Evolutionary conservation across 1,284 basidiomycete species (phyloP).

Genomic region (Ceratobasidium sp.): DNA sequence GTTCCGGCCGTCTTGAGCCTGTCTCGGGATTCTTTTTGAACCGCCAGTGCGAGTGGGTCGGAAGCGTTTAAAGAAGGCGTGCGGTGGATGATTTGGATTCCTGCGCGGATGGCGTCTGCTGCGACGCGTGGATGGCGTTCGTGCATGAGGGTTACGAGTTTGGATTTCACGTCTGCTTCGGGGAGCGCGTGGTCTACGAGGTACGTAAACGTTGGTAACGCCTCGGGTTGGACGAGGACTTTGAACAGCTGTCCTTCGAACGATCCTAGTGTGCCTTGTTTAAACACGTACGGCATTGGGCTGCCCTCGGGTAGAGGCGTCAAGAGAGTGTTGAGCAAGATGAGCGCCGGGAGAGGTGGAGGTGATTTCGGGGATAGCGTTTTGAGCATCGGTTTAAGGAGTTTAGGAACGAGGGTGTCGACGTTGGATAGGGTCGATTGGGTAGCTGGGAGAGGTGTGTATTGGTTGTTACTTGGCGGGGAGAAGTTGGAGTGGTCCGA

Average conservation of each 20-base stretch:
- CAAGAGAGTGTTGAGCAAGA: slow-evolving; percentile 35
- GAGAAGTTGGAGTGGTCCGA: neutral
- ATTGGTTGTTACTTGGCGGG: neutral
- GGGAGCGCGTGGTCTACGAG: slow-evolving; percentile 71
- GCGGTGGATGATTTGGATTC: slow-evolving; percentile 2
- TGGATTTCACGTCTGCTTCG: slow-evolving; percentile 70
- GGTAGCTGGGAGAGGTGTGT: slow-evolving; percentile 1
- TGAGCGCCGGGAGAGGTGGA: slow-evolving; percentile 31
- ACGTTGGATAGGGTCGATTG: neutral
- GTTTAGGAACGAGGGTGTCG: slow-evolving; percentile 23
- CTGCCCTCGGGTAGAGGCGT: slow-evolving; percentile 4
- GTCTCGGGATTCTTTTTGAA: slow-evolving; percentile 40
- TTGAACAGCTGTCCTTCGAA: slow-evolving; percentile 38
- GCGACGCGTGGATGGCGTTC: slow-evolving; percentile 82
- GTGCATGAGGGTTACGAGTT: slow-evolving; percentile 77
- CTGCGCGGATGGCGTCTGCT: slow-evolving; percentile 83
- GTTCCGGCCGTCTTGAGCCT: slow-evolving; percentile 26
- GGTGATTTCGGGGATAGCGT: slow-evolving; percentile 32
- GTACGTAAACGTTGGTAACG: slow-evolving; percentile 78
- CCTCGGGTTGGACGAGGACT: slow-evolving; percentile 47
- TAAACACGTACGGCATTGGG: neutral
- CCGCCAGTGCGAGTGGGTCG: slow-evolving; percentile 6
- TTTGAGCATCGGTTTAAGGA: slow-evolving; percentile 42
- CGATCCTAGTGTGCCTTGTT: neutral
- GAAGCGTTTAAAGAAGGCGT: neutral